Evolutionary conservation across 2,329 filamentous ascomycete species (phyloP), one percentile per base, ranked within the genome.

Genomic region (Fusarium penzigii): DNA sequence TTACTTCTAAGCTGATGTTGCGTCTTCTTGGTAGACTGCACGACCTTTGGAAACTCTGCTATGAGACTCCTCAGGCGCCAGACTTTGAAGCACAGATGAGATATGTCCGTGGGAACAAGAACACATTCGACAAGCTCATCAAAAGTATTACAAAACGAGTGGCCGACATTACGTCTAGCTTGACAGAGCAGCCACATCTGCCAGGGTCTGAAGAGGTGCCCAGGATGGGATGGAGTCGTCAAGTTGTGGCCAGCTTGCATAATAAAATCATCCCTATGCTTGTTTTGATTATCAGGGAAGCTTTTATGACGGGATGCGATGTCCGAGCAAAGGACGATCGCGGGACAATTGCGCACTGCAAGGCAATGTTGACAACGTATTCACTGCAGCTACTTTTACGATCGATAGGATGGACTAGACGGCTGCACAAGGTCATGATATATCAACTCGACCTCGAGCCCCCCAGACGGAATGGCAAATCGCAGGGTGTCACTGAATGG

Each of bases 241-340:
- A 13, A 34, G 53, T 34, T 8, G 42, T 63, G 12, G 29, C 42
- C 2, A 52, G 48, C 12, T 40, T 68, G 8, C 51, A 48, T 29
- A 44, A 17, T 9, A 55, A 42, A 11, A 59, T 69, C 12, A 59
- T 69, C 6, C 67, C 67, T 3, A 57, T 66, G 49, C 46, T 67
- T 7, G 51, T 67, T 14, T 32, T 67, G 8, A 20, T 58, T 4
- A 39, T 69, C 7, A 59, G 56, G 38, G 54, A 58, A 32, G 44
- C 45, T 1, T 64, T 68, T 36, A 11, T 63, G 34, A 53, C 55
- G 39, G 59, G 63, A 20, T 46, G 58, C 11, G 36, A 44, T 29
- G 29, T 43, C 13, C 8, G 32, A 12, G 13, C 20, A 3, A n/a
- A 32, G 5, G 29, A 20, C 9, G 38, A 17, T 17, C n/a, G 45